Conservation (phyloP, 495 filamentous ascomycete genomes). For the Cercophora scortea region DNA sequence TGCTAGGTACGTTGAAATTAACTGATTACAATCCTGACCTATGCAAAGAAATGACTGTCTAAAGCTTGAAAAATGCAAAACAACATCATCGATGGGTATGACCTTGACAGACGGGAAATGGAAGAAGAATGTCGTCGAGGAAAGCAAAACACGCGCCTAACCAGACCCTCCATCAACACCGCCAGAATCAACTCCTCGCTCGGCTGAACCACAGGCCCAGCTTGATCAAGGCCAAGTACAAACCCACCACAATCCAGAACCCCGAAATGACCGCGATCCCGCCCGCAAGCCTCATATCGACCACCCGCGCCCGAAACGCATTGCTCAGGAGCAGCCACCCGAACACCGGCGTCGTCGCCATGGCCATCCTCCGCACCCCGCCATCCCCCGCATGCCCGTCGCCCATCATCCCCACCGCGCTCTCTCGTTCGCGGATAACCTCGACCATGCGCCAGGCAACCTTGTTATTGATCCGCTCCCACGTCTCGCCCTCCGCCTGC, state of each 20-base stretch:
- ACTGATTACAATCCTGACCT: too few species aligned
- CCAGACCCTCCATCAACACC: too few species aligned
- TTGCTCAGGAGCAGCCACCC: conserved; percentile 17
- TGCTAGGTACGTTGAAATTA: too few species aligned
- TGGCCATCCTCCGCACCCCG: not conserved
- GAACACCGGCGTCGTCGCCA: conserved; percentile 7
- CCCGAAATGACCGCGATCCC: conserved; percentile 29
- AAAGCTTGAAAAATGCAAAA: not conserved
- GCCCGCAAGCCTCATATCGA: conserved; percentile 22
- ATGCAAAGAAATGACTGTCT: too few species aligned
- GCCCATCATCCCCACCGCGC: not conserved
- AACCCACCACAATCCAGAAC: conserved; percentile 29
- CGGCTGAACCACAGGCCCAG: conserved; percentile 11
- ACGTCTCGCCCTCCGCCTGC: conserved; percentile 51
- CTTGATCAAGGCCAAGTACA: conserved; percentile 18
- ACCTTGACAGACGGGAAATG: not conserved
- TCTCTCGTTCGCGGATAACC: conserved; percentile 34
- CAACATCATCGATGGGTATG: not conserved
- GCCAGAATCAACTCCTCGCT: not conserved
- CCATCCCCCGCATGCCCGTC: not conserved
- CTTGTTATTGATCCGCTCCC: conserved; percentile 56
- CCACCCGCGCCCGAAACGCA: conserved; percentile 10
- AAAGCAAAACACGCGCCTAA: too few species aligned
- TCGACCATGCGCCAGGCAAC: conserved; percentile 51
- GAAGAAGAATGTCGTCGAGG: not conserved